Evolutionary conservation across 192 early-diverging fungal genomes (phyloP).

Genomic region (Umbelopsis sp.): DNA sequence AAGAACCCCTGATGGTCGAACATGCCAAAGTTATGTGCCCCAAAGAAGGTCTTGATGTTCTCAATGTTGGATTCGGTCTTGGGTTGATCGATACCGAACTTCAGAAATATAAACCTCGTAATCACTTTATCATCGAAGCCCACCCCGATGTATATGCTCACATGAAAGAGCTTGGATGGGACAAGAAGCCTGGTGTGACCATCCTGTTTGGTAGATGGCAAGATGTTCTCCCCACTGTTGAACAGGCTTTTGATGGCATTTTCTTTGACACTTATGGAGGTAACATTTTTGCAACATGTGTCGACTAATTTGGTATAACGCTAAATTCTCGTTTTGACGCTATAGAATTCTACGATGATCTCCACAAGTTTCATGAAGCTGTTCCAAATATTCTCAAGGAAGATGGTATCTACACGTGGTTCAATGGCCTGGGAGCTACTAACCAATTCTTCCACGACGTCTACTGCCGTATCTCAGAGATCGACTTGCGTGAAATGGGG

Average conservation of each 20-base stretch:
- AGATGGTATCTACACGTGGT: slow-evolving; percentile 88
- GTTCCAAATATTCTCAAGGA: slow-evolving; percentile 73
- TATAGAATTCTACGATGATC: slow-evolving; percentile 88
- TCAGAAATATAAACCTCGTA: slow-evolving; percentile 67
- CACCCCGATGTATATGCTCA: slow-evolving; percentile 94
- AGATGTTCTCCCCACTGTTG: slow-evolving; percentile 74
- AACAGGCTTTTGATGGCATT: slow-evolving; percentile 82
- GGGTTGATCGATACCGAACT: slow-evolving; percentile 87
- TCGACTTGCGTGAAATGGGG: slow-evolving; percentile 82
- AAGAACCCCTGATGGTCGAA: slow-evolving; percentile 86
- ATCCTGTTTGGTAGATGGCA: slow-evolving; percentile 95
- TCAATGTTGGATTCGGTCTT: slow-evolving; percentile 89
- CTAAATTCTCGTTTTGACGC: background rate
- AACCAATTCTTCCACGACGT: slow-evolving; percentile 98
- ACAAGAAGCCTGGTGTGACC: slow-evolving; percentile 77
- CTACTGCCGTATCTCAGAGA: slow-evolving; percentile 80
- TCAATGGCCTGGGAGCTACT: slow-evolving; percentile 92
- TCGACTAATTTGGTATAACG: background rate
- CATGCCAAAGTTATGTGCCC: slow-evolving; percentile 80
- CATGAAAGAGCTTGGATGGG: slow-evolving; percentile 86
- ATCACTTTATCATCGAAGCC: slow-evolving; percentile 95
- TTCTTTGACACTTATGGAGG: slow-evolving; percentile 93
- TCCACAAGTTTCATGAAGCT: slow-evolving; percentile 69
- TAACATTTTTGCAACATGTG: slow-evolving; percentile 11
- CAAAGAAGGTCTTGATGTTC: slow-evolving; percentile 56